phyloP scores from a whole-genome alignment of 139 green algal genomes.

The Chlorella sp. region DNA sequence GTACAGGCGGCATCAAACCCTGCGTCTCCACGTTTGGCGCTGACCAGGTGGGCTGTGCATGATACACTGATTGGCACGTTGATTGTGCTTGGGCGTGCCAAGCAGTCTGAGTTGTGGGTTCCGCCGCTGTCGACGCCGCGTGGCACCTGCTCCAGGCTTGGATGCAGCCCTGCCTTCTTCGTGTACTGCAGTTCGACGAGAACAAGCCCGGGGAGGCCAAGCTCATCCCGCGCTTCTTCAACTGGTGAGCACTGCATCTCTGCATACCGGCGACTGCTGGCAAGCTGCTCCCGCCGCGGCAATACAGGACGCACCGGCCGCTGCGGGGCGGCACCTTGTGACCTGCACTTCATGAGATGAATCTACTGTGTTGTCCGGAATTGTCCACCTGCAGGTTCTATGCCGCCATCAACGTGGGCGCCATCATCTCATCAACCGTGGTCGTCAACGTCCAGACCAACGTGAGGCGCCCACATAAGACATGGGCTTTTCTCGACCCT shows the following conservation, averaged over 20 bases:
- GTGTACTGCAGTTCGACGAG: conserved; percentile 91
- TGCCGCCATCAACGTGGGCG: conserved; percentile 92
- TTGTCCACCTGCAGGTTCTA: conserved; percentile 70
- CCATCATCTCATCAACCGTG: conserved; percentile 66
- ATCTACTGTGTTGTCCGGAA: no score
- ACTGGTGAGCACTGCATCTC: conserved; percentile 85
- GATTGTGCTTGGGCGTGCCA: no score
- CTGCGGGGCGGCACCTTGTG: no score
- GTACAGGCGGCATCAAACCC: conserved; percentile 97
- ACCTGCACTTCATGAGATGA: no score
- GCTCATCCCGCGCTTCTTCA: conserved; percentile 93
- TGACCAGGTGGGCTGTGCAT: neutral
- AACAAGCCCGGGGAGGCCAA: conserved; percentile 36
- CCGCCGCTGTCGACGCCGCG: neutral
- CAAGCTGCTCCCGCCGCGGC: no score
- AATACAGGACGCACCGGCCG: no score
- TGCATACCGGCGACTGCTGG: no score
- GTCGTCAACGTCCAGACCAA: conserved; percentile 53
- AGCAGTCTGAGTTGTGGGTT: no score
- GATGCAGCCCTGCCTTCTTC: neutral
- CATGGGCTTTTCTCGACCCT: no score
- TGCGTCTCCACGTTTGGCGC: conserved; percentile 75
- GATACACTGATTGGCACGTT: no score
- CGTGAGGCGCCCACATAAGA: no score
- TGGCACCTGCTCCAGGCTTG: neutral